Base-by-base conservation (phyloP, 73 alveolate species). In the Chromera velia region DNA sequence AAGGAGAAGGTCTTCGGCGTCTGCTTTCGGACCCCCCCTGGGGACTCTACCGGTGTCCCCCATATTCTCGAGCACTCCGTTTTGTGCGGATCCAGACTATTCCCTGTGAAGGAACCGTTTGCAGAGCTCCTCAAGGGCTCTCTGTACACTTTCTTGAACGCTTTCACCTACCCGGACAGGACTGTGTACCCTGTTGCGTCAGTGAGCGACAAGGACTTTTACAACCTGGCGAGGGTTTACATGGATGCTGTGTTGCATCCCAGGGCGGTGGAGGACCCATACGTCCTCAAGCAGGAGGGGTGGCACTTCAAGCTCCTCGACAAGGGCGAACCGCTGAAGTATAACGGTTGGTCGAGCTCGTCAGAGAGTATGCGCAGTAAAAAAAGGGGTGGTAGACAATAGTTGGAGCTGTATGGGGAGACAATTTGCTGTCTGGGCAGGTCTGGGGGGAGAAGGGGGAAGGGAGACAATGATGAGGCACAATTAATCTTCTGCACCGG, bases 101-200 rank as follows among this genome's bases (percentile, higher is more conserved):
- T 66, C 26, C 86, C 80, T 0, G 32, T 70, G 47, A 80, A 80
- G 86, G 84, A 80, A 68, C 80, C 86, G 0, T 80, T 80, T 40
- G 80, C 34, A 22, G 80, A 80, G 32, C 80, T 80, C 33, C 71
- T 68, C 80, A 80, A 80, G 66, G 69, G 79, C 28, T 66, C 79
- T 19, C 74, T 80, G 63, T 77, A 70, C 66, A 69, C 80, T 67
- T 80, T 80, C 62, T 34, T 80, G 31, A 80, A 80, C 55, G 84
- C 84, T 31, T 67, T 80, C 74, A 80, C 86, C 69, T 70, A 66
- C 70, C 86, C 86, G 0, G 86, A 80, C 32, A 80, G 86, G 19
- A 80, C 86, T n/a, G 69, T 72, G 80, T 80, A 80, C 72, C 86
- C 86, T 0, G 86, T 80, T 40, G 86, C 86, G 49, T 66, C 79